Conservation (phyloP, 345 rosid genomes). For the Brassica incana region DNA sequence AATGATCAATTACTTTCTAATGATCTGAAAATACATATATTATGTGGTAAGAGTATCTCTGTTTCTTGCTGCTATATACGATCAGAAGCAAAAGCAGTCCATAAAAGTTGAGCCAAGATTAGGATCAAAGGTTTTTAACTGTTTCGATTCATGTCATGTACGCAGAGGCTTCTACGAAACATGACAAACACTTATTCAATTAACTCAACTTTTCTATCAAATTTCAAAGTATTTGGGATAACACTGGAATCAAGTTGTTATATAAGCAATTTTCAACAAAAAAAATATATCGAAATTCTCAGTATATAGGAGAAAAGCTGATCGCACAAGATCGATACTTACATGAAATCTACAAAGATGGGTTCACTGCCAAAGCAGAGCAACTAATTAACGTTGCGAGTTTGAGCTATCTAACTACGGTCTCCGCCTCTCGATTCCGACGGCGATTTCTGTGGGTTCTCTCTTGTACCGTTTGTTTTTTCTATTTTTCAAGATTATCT, state of each 20-base stretch:
- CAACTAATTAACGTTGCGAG: not conserved
- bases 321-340: not conserved
- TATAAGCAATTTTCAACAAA: not conserved
- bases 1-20: not conserved
- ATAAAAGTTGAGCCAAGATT: not conserved
- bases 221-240: not conserved
- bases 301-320: not conserved
- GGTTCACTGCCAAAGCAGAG: not conserved
- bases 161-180: not conserved
- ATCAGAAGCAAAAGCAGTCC: not conserved
- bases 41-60: not conserved
- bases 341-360: not conserved
- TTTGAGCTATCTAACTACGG: slow-evolving; percentile 1
- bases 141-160: not conserved
- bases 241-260: not conserved
- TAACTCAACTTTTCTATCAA: not conserved
- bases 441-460: not conserved
- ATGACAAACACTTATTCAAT: not conserved
- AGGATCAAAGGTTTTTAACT: not conserved
- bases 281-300: not conserved
- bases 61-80: not conserved
- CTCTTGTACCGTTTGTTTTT: not conserved
- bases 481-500: not conserved
- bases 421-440: slow-evolving; percentile 1
- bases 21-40: not conserved